Base-by-base conservation (phyloP, 1,139 yeast genomes). In the Candida labiduridarum region DNA sequence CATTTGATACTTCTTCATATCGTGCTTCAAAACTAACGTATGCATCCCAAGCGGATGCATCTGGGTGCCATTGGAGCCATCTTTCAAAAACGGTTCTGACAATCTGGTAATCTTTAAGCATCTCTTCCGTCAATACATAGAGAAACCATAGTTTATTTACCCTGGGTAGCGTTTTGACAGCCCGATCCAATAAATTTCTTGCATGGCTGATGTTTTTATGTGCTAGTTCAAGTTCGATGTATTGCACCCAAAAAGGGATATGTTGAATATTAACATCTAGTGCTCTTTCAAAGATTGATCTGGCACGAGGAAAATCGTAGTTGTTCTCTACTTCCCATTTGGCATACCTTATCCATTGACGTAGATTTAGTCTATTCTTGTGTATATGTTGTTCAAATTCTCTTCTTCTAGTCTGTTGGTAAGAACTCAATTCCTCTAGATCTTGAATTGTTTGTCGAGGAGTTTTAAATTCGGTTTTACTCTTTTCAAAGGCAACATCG, bases 271-370 rank as follows among this genome's bases (percentile, higher is more conserved):
- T 87, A 4, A 89, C 91, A 51, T 84, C 88, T 38, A 94, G 65
- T 0, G 97, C 96, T 48, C 99, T 75, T 66, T 94, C 99, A 68
- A 87, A 89, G 11, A 94, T 77, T 0, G 97, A 89, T 50, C 98
- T 72, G 0, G 96, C 96, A 31, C 88, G 67, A 9, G 77, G 74
- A 59, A 81, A 77, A 62, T 94, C 97, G 52, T 83, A 85, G 60
- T 74, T 75, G 49, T 89, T 92, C 5, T 87, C 88, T 12, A 84
- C 67, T 65, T 94, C 99, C 83, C 94, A 90, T 53, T 80, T 82
- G 1, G 97, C 98, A 65, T 94, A 94, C 48, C 97, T 75, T 65
- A 90, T 77, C 98, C 98, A 94, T 63, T 92, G 96, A 2, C 91
- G 87, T 59, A 80, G 78, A 60, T 91, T 91, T 38, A 87, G 78